Conservation (phyloP, 2,329 filamentous ascomycete species). For the Phyllosticta citrichinensis region DNA sequence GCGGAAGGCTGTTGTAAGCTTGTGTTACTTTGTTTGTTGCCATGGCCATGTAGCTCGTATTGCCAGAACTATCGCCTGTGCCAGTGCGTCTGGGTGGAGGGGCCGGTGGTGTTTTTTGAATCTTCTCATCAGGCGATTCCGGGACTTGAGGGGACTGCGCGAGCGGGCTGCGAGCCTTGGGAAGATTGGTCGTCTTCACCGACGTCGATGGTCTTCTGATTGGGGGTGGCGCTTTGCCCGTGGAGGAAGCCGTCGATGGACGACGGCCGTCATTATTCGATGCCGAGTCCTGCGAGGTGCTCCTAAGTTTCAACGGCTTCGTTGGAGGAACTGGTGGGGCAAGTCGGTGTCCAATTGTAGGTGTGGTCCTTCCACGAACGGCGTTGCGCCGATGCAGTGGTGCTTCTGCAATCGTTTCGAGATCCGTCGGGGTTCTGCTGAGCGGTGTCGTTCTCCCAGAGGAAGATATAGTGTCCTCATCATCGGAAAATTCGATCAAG, state of each 20-base stretch:
- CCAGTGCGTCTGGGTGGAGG: slow-evolving; percentile 20
- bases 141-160: slow-evolving; percentile 16
- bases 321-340: slow-evolving; percentile 5
- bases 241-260: slow-evolving; percentile 9
- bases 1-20: slow-evolving; percentile 31
- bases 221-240: slow-evolving; percentile 16
- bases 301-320: slow-evolving; percentile 30
- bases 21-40: slow-evolving; percentile 30
- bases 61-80: slow-evolving; percentile 11
- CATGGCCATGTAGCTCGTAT: slow-evolving; percentile 25
- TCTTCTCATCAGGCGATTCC: slow-evolving; percentile 15
- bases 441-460: neutral
- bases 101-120: slow-evolving; percentile 24
- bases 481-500: slow-evolving; percentile 40
- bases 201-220: slow-evolving; percentile 20
- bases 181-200: slow-evolving; percentile 1
- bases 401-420: slow-evolving; percentile 12
- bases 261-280: slow-evolving; percentile 12
- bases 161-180: slow-evolving; percentile 16
- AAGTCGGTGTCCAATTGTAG: neutral
- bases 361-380: slow-evolving; percentile 3
- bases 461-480: slow-evolving; percentile 17
- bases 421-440: slow-evolving; percentile 16
- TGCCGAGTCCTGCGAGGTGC: slow-evolving; percentile 21
- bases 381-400: slow-evolving; percentile 13